Evolutionary conservation across 1,284 basidiomycete species (phyloP), one percentile per base, ranked within the genome.

Genomic region (Leccinum holopus): DNA sequence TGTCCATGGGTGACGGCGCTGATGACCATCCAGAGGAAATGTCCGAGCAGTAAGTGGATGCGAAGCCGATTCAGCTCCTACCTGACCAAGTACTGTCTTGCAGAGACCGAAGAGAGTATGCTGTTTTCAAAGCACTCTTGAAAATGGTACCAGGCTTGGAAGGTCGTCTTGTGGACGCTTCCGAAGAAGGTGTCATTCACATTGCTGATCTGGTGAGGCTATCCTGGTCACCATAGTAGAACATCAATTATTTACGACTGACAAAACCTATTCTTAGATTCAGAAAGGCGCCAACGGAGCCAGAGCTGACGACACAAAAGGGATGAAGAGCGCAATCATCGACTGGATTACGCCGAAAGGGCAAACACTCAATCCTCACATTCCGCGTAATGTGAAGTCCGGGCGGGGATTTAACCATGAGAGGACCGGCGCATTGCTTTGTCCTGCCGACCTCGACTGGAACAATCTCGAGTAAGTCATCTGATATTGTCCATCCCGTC

Each of bases 261-360:
- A 35, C 12, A 12, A 7, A 14, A 37, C 14, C 11, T 14, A 37
- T 14, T 37, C 10, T 14, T 14, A 8, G 35, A 35, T 35, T 35
- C 39, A 41, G 39, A 35, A 35, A 35, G 35, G 35, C 35, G 35
- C 35, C 12, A 35, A 35, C 12, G 35, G 35, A 35, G 35, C 35
- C 35, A 35, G 35, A 35, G 35, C 35, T 35, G 35, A 35, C 12
- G 44, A 58, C 14, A 28, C 28, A 28, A 28, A 28, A 28, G 28
- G 28, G 28, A 28, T 28, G 28, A 28, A 28, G 28, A 28, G 47
- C 5, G 21, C 32, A 2, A 39, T 58, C 11, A 52, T 59, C 2
- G 32, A 59, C 16, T 59, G 49, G 47, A 59, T 59, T 14, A 59
- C 35, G 12, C 49, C 33, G 1, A 59, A 37, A 33, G 58, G 49